Evolutionary conservation across 1,284 basidiomycete genomes (phyloP), one percentile per base, ranked within the genome.

Genomic region (Cryptococcus wingfieldii): DNA sequence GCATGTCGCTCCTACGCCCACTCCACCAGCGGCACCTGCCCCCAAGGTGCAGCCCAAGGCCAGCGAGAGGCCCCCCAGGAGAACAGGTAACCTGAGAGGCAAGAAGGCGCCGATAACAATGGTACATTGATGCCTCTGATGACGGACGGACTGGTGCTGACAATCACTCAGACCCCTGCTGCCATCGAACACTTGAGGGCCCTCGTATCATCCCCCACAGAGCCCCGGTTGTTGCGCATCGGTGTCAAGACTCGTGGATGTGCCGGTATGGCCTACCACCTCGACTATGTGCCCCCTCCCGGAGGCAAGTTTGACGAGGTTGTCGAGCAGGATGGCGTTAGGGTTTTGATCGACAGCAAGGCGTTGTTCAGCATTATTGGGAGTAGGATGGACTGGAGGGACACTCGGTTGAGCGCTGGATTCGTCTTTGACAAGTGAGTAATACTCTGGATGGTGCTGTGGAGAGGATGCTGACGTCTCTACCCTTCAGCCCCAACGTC

Each of bases 181-280:
- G 95, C 95, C 13, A 84, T 96, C 2, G 76, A 79, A 12, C 85
- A 89, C 31, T 80, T 97, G 42, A 82, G 79, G 8, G 81, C 80
- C 10, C 81, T 98, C 23, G 78, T 91, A 56, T 54, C 71, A 10
- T 68, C 67, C 37, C 69, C 71, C 9, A 69, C 71, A 45, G 67
- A 72, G n/a, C 93, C 94, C 1, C 90, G 92, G 70, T 83, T 96
- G 55, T 88, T 99, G 59, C 88, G 95, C 8, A 91, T 99, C 59
- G 91, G 93, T 37, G 93, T 98, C 47, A 86, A 88, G 67, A 96
- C 98, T 78, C 97, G 98, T 78, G 96, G 96, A n/a, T 99, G 96
- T 75, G 96, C 96, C 0, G 96, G 96, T 7, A 85, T 99, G 76
- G 88, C 90, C 28, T 99, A 99, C 78, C 90, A 98, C 74, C 83